These are phyloP conservation scores for Urochloa ruziziensis DNA, from an alignment of 176 grass and related monocot species.

Conservation along the genomic window DNA sequence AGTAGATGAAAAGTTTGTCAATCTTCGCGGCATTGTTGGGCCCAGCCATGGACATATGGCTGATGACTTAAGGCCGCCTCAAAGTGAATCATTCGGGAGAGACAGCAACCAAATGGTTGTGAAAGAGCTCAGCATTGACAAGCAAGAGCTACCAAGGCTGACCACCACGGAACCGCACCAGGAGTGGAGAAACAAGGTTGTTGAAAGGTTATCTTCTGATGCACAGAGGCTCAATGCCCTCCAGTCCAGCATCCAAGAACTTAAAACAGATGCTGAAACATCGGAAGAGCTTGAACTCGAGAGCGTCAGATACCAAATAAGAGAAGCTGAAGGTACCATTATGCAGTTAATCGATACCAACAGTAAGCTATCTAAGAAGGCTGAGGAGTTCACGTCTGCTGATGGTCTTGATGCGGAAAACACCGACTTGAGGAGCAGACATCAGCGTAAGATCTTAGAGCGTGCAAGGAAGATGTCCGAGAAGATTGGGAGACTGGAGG, in stretches of 20 bases:
- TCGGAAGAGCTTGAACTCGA: slow-evolving; percentile 62
- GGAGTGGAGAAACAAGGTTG: slow-evolving; percentile 75
- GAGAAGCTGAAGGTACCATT: slow-evolving; percentile 70
- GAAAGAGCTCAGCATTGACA: slow-evolving; percentile 81
- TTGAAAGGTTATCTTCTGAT: slow-evolving; percentile 67
- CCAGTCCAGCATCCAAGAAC: slow-evolving; percentile 68
- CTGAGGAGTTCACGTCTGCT: slow-evolving; percentile 43
- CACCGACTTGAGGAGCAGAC: slow-evolving; percentile 54
- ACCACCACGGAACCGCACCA: slow-evolving; percentile 36
- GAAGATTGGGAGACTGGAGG: slow-evolving; percentile 77
- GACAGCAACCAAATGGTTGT: slow-evolving; percentile 50
- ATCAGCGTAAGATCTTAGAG: slow-evolving; percentile 73
- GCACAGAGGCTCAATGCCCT: slow-evolving; percentile 64
- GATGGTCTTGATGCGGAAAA: slow-evolving; percentile 47
- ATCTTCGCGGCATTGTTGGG: slow-evolving; percentile 44
- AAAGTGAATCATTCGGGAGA: slow-evolving; percentile 54
- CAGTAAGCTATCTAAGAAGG: slow-evolving; percentile 78
- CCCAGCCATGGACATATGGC: slow-evolving; percentile 37
- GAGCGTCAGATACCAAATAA: slow-evolving; percentile 58
- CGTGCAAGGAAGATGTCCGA: slow-evolving; percentile 73
- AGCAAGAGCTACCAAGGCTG: slow-evolving; percentile 53
- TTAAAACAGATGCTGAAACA: slow-evolving; percentile 56
- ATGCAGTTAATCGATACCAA: slow-evolving; percentile 76
- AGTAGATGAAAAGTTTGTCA: slow-evolving; percentile 41
- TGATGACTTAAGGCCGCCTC: slow-evolving; percentile 42